Evolutionary conservation across 345 rosid species (phyloP).

Genomic region (Boechera stricta): DNA sequence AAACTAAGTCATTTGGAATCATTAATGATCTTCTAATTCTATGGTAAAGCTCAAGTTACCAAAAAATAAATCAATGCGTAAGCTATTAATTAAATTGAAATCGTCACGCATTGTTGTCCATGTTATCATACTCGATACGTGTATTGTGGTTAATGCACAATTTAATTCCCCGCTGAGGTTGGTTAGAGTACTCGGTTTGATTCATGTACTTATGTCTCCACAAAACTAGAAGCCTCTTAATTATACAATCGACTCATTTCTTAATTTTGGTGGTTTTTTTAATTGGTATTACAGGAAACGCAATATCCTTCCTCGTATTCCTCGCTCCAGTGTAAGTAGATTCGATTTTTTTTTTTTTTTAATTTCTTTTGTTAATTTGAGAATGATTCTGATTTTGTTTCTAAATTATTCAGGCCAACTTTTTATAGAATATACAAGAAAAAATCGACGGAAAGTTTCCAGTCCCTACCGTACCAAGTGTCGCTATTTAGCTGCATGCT

Average conservation of each 20-base stretch:
- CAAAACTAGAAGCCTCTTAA: constrained; percentile 26
- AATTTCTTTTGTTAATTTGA: background rate
- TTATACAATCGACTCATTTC: constrained; percentile 13
- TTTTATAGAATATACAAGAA: constrained; percentile 70
- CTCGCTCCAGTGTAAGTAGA: constrained; percentile 86
- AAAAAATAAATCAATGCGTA: constrained; percentile 4
- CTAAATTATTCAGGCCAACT: constrained; percentile 63
- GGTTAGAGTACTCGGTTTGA: constrained; percentile 20
- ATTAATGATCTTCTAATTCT: constrained; percentile 11
- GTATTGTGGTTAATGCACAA: constrained; percentile 40
- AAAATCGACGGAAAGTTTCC: constrained; percentile 79
- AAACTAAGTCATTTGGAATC: constrained; percentile 5
- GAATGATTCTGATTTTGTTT: background rate
- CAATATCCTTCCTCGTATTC: constrained; percentile 70
- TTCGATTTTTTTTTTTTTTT: background rate
- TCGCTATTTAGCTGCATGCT: constrained; percentile 91
- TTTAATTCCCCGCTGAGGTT: constrained; percentile 38
- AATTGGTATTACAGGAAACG: constrained; percentile 61
- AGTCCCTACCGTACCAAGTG: constrained; percentile 80
- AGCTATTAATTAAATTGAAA: constrained; percentile 32
- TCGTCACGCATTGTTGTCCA: constrained; percentile 46
- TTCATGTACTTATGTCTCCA: constrained; percentile 25
- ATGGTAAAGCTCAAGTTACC: constrained; percentile 12
- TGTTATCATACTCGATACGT: constrained; percentile 35
- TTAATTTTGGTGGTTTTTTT: background rate